Percentiles rank a stretch among this genome's conserved stretches.
Conservation (phyloP, 441 rosid genomes). For the Populus tomentosa region DNA sequence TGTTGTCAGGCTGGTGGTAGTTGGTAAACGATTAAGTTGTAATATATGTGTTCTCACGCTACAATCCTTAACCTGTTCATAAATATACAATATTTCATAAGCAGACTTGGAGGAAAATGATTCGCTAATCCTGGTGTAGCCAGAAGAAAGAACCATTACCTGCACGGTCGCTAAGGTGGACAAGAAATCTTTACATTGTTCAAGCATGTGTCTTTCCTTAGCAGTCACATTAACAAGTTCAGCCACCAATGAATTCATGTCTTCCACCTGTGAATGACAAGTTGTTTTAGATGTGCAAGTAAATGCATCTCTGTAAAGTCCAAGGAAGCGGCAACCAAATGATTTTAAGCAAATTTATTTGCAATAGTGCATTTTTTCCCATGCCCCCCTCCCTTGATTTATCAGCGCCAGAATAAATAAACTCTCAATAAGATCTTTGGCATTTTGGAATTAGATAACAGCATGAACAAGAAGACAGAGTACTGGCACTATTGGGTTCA, state of each 20-base stretch:
- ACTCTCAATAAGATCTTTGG: too few relatives aligned
- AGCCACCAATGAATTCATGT: slow-evolving; percentile 45
- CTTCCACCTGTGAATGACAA: slow-evolving; percentile 47
- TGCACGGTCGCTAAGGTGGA: slow-evolving; percentile 66
- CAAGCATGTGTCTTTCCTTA: slow-evolving; percentile 56
- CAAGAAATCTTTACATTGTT: slow-evolving; percentile 60
- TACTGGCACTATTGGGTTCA: neutral
- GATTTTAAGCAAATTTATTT: neutral
- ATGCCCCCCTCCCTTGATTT: neutral
- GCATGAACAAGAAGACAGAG: neutral
- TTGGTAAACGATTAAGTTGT: slow-evolving; percentile 44
- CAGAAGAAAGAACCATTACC: slow-evolving; percentile 31
- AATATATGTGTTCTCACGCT: slow-evolving; percentile 64
- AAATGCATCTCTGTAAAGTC: neutral
- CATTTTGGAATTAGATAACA: slow-evolving; percentile 2
- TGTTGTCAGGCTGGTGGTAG: slow-evolving; percentile 64
- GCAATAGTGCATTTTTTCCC: neutral
- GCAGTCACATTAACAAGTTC: slow-evolving; percentile 53
- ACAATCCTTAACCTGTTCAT: slow-evolving; percentile 60
- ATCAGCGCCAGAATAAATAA: neutral
- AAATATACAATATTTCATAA: neutral
- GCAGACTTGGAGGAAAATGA: slow-evolving; percentile 10
- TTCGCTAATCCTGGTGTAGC: neutral
- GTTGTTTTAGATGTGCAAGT: neutral
- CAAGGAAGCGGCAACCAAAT: slow-evolving; percentile 7